phyloP scores from a whole-genome alignment of 805 yeast species.

The Kodamaea fukazawae region DNA sequence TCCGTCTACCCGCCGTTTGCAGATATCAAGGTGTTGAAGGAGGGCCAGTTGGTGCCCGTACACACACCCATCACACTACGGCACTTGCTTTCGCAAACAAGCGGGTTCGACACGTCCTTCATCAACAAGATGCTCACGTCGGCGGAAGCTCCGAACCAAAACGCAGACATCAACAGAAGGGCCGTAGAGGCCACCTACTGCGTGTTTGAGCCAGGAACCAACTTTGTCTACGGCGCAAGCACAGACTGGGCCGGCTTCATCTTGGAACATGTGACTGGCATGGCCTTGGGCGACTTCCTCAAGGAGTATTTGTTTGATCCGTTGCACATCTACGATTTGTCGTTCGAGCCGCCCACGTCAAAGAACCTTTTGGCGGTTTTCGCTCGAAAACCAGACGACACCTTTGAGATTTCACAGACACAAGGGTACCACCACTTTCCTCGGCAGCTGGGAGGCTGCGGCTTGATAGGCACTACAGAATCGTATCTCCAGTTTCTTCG shows the following conservation, averaged over 20 bases:
- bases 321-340: slow-evolving; percentile 14
- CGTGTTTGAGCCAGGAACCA: slow-evolving; percentile 35
- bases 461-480: slow-evolving; percentile 34
- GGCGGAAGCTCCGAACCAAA: slow-evolving; percentile 1
- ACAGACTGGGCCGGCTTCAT: slow-evolving; percentile 39
- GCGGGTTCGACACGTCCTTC: slow-evolving; percentile 25
- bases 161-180: background rate
- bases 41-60: slow-evolving; percentile 21
- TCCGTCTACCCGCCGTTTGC: slow-evolving; percentile 31
- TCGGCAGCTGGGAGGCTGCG: slow-evolving; percentile 34
- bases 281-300: slow-evolving; percentile 32
- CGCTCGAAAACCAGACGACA: background rate
- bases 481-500: slow-evolving; percentile 40
- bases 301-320: slow-evolving; percentile 31
- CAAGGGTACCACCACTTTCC: slow-evolving; percentile 6
- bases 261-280: slow-evolving; percentile 32
- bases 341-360: background rate
- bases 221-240: slow-evolving; percentile 36
- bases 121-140: slow-evolving; percentile 3
- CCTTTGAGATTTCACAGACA: background rate
- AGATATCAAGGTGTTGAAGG: slow-evolving; percentile 19
- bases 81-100: slow-evolving; percentile 28
- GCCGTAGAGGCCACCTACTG: slow-evolving; percentile 4
- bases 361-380: background rate
- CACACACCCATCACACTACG: slow-evolving; percentile 28